A percentile compares a stretch with the other conserved stretches of the same genome.
phyloP scores from a whole-genome alignment of 768 basidiomycete species.

The Suillus variegatus region DNA sequence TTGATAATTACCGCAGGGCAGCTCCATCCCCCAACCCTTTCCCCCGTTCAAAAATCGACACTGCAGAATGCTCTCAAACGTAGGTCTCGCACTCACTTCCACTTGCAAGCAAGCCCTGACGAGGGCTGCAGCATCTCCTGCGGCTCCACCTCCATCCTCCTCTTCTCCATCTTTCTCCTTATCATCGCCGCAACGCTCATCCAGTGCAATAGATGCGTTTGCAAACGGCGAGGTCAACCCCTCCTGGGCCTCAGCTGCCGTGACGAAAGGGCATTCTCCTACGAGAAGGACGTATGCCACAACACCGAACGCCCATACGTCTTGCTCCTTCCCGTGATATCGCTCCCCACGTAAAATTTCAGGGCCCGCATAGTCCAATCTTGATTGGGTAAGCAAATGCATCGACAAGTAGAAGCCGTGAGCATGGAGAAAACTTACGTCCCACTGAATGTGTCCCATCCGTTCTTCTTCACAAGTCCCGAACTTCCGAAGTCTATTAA shows the following conservation, averaged over 20 bases:
- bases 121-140: slow-evolving; percentile 83
- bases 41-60: slow-evolving; percentile 79
- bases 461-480: slow-evolving; percentile 76
- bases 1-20: slow-evolving; percentile 29
- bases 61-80: slow-evolving; percentile 79
- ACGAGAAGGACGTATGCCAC: slow-evolving; percentile 93
- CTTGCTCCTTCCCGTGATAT: slow-evolving; percentile 95
- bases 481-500: slow-evolving; percentile 98
- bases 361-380: slow-evolving; percentile 92
- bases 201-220: slow-evolving; percentile 72
- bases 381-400: slow-evolving; percentile 31
- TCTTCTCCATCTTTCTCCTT: slow-evolving; percentile 77
- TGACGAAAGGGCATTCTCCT: slow-evolving; percentile 91
- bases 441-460: slow-evolving; percentile 92
- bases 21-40: slow-evolving; percentile 67
- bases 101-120: slow-evolving; percentile 84
- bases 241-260: slow-evolving; percentile 87
- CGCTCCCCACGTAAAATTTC: slow-evolving; percentile 95
- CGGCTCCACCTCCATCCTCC: slow-evolving; percentile 76
- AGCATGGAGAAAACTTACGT: slow-evolving; percentile 58
- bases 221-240: slow-evolving; percentile 78
- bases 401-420: slow-evolving; percentile 1
- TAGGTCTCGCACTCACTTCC: slow-evolving; percentile 76
- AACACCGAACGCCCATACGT: slow-evolving; percentile 98
- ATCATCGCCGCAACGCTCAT: slow-evolving; percentile 77